These are phyloP conservation scores for Orbilia blumenaviensis DNA, from an alignment of 2,329 filamentous ascomycete species.

Conservation along the genomic window DNA sequence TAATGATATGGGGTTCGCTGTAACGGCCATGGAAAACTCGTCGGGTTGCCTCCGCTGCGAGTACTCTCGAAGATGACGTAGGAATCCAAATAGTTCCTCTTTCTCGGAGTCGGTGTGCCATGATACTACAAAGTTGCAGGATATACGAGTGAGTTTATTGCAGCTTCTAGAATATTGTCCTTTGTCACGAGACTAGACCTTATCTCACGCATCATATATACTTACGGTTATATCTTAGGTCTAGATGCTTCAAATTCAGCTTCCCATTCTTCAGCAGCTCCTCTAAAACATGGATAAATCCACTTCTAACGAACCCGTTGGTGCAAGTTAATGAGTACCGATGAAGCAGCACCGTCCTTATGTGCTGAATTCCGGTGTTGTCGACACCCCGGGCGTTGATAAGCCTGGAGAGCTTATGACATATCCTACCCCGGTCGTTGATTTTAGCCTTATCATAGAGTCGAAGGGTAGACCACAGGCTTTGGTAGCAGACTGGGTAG, in stretches of 20 bases:
- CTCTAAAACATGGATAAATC: not conserved
- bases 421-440: not conserved
- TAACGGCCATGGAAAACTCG: not conserved
- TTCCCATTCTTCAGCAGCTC: not conserved
- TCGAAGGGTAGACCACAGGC: not conserved
- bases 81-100: not conserved
- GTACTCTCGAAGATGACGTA: not conserved
- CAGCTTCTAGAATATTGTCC: not conserved
- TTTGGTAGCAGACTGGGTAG: constrained; percentile 4
- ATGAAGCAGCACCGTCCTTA: not conserved
- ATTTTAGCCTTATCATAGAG: not conserved
- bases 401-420: not conserved
- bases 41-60: not conserved
- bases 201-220: not conserved
- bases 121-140: not conserved
- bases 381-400: not conserved
- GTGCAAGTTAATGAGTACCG: constrained; percentile 6
- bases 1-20: not conserved
- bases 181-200: not conserved
- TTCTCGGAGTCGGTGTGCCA: not conserved
- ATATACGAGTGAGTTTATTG: not conserved
- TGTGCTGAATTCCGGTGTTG: not conserved
- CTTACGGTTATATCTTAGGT: constrained; percentile 1
- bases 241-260: constrained; percentile 6
- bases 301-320: not conserved